Percentiles rank a stretch among this genome's conserved stretches.
Conservation (phyloP, 2,329 filamentous ascomycete genomes). For the Macrophomina pseudophaseolina region DNA sequence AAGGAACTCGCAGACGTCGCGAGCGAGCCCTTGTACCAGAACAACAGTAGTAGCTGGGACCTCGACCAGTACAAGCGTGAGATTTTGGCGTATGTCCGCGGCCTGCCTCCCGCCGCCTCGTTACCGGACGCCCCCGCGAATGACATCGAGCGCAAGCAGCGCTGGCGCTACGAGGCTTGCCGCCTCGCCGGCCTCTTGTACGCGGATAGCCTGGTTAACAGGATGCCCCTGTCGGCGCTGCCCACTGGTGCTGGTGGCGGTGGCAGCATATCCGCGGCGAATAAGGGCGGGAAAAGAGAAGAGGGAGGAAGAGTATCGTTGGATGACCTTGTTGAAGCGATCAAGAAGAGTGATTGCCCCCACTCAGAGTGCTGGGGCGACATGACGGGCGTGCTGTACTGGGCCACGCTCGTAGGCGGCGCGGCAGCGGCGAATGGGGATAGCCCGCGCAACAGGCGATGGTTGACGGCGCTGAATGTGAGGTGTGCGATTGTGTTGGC, state of each 20-base stretch:
- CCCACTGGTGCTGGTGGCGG: neutral
- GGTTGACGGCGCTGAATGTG: slow-evolving; percentile 40
- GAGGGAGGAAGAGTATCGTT: slow-evolving; percentile 27
- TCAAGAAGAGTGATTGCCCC: slow-evolving; percentile 40
- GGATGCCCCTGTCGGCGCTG: slow-evolving; percentile 35
- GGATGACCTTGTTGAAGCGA: slow-evolving; percentile 32
- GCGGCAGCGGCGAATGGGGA: slow-evolving; percentile 30
- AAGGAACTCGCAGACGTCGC: slow-evolving; percentile 40
- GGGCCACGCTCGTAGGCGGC: slow-evolving; percentile 41
- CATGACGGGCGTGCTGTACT: slow-evolving; percentile 46
- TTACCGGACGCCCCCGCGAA: slow-evolving; percentile 31
- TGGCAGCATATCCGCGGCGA: neutral
- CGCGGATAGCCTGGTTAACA: slow-evolving; percentile 39
- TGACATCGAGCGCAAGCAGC: slow-evolving; percentile 28
- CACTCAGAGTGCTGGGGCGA: slow-evolving; percentile 41
- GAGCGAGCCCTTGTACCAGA: slow-evolving; percentile 27
- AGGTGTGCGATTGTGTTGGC: slow-evolving; percentile 41
- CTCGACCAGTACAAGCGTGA: neutral
- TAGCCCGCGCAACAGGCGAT: slow-evolving; percentile 31
- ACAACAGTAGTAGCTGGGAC: neutral
- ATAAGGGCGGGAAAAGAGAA: too few relatives aligned
- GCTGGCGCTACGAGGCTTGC: slow-evolving; percentile 44
- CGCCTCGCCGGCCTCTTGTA: slow-evolving; percentile 40
- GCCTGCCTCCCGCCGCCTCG: slow-evolving; percentile 9
- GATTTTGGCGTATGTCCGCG: slow-evolving; percentile 5